Evolutionary conservation across 768 basidiomycete genomes (phyloP), one percentile per base, ranked within the genome.

Genomic region (Dictyophora rubrovolvata): DNA sequence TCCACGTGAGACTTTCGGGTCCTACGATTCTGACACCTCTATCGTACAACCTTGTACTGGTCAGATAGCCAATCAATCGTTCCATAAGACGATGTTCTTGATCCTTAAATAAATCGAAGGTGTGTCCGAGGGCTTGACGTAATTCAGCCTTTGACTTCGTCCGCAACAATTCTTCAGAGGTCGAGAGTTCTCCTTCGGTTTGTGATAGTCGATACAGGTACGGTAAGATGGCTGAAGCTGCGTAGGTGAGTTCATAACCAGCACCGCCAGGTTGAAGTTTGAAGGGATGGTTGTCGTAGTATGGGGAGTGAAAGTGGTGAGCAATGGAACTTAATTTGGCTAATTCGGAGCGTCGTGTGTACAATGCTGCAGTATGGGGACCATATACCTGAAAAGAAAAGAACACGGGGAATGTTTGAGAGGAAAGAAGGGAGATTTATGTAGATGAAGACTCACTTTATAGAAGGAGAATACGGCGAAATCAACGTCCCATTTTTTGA

Each of bases 241-340:
- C 80, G 65, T 85, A 84, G 18, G 82, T 79, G 17, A 81, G 73
- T 65, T 90, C 88, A 68, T 90, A 89, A 12, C 86, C 85, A 0
- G 85, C 82, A 0, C 87, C 86, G 10, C 87, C 87, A 0, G 83
- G 80, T 66, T 86, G 82, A 21, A 92, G 75, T 68, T 87, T 88
- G 71, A 79, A 79, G 0, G 82, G 65, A 12, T 71, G 73, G 9
- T 67, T 60, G 47, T 75, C 68, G 37, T 77, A 74, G 4, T 70
- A 60, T 17, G 54, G 54, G 16, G 61, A 62, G 53, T 88, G 75
- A 74, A 90, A 89, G 72, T 89, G 85, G 68, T 90, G 87, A 17
- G 77, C 78, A 55, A 90, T 72, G 0, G 84, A 76, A 12, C 75
- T 64, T 33, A 89, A 71, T 8, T 69, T 59, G 46, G 73, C 57